These are phyloP conservation scores for Trypethelium eluteriae DNA, from an alignment of 495 filamentous ascomycete genomes.

Conservation along the genomic window DNA sequence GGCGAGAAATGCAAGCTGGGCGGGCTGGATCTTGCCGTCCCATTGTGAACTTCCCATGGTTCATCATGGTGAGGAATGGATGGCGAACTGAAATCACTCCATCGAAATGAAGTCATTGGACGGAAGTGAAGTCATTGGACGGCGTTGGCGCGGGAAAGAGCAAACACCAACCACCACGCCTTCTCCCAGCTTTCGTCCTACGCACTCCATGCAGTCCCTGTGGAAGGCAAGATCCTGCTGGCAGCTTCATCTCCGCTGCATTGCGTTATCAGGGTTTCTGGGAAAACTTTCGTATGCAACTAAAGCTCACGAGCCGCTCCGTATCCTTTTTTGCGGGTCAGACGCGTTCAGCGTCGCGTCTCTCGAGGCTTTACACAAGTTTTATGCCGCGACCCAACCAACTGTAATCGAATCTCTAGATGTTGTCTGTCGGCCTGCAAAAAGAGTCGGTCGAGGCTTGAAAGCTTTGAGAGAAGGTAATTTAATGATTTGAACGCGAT, in stretches of 20 bases:
- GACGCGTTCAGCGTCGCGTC: conserved; percentile 84
- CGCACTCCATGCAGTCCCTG: neutral
- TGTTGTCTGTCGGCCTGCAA: conserved; percentile 74
- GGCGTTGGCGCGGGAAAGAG: neutral
- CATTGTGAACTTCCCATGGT: conserved; percentile 15
- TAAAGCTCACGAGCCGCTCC: conserved; percentile 53
- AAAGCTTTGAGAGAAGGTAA: conserved; percentile 65
- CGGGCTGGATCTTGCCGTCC: conserved; percentile 51
- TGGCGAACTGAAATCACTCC: neutral
- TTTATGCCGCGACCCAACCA: conserved; percentile 37
- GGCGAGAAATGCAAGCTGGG: conserved; percentile 77
- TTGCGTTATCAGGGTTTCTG: too few species aligned
- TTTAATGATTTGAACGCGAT: neutral
- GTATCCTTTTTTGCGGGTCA: conserved; percentile 93
- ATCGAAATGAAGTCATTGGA: neutral
- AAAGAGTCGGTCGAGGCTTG: conserved; percentile 62
- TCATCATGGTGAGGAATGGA: conserved; percentile 1
- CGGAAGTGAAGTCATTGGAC: neutral
- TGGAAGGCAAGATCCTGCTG: neutral
- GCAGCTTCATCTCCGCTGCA: neutral
- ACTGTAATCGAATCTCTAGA: conserved; percentile 69
- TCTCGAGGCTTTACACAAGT: conserved; percentile 63
- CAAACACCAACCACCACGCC: neutral
- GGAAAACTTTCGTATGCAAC: conserved; percentile 19
- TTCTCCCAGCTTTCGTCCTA: neutral